Conservation (phyloP, 192 early-diverging fungal species). For the Podila verticillata region DNA sequence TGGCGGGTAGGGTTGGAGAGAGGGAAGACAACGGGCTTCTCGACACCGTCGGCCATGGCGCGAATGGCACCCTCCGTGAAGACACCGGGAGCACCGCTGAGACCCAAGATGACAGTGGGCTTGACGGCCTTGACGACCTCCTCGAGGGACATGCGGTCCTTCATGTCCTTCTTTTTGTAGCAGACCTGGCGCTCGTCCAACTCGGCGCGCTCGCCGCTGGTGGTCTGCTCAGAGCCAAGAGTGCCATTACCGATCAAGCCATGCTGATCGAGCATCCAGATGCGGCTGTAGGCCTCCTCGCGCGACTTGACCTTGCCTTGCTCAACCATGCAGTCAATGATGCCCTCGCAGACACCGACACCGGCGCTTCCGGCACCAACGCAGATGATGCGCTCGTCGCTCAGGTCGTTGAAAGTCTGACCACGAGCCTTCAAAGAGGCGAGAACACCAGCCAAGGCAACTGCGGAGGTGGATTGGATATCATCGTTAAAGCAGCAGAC, state of each 20-base stretch:
- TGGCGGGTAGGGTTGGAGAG: slow-evolving; percentile 61
- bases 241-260: slow-evolving; percentile 58
- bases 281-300: slow-evolving; percentile 59
- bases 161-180: slow-evolving; percentile 59
- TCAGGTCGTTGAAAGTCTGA: slow-evolving; percentile 60
- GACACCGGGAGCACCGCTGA: slow-evolving; percentile 58
- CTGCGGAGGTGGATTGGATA: slow-evolving; percentile 94
- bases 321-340: slow-evolving; percentile 81
- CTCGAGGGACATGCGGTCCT: slow-evolving; percentile 57
- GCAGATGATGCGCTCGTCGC: slow-evolving; percentile 89
- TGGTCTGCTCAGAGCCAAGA: slow-evolving; percentile 20
- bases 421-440: slow-evolving; percentile 74
- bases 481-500: slow-evolving; percentile 96
- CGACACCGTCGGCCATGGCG: slow-evolving; percentile 60
- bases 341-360: slow-evolving; percentile 93
- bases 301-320: slow-evolving; percentile 74
- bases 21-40: slow-evolving; percentile 62
- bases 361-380: slow-evolving; percentile 95
- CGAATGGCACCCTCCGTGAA: slow-evolving; percentile 62
- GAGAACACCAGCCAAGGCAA: slow-evolving; percentile 94
- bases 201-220: slow-evolving; percentile 36
- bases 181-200: slow-evolving; percentile 59
- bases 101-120: slow-evolving; percentile 60
- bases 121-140: slow-evolving; percentile 61
- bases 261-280: slow-evolving; percentile 66